Conservation (phyloP, 148 eudicot species). For the Amaranthus cruentus region DNA sequence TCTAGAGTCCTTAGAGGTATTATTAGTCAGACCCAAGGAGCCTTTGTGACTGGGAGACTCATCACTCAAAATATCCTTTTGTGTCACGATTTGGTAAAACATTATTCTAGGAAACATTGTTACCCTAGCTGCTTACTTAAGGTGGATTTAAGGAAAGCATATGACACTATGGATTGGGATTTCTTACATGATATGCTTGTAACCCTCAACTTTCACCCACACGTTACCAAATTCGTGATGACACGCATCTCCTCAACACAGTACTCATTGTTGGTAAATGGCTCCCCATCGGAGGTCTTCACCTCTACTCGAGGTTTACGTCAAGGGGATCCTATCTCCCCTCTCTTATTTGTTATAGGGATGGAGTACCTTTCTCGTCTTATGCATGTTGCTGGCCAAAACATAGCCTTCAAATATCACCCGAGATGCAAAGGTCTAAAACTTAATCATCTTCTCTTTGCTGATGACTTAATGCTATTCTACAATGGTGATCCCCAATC, state of each 20-base stretch:
- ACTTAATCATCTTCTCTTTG: no score
- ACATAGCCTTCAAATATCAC: no score
- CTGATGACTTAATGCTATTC: no score
- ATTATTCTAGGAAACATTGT: no score
- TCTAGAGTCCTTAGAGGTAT: no score
- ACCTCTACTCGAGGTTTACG: neutral
- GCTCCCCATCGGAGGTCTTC: neutral
- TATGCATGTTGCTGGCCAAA: no score
- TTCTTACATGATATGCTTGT: neutral
- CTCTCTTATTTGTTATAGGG: neutral
- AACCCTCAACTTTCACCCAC: neutral
- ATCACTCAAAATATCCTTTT: no score
- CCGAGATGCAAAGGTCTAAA: no score
- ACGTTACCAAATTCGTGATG: neutral
- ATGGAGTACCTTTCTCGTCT: neutral
- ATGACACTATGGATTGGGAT: neutral
- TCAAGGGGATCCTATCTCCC: conserved; percentile 4
- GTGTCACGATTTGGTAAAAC: no score
- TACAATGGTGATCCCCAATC: no score
- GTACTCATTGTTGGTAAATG: neutral
- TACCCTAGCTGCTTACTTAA: neutral
- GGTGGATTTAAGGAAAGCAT: neutral
- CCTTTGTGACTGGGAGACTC: no score
- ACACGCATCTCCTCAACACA: neutral
- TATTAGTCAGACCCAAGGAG: no score